Conservation (phyloP, 2,329 filamentous ascomycete genomes). For the Sclerotinia spermophila region DNA sequence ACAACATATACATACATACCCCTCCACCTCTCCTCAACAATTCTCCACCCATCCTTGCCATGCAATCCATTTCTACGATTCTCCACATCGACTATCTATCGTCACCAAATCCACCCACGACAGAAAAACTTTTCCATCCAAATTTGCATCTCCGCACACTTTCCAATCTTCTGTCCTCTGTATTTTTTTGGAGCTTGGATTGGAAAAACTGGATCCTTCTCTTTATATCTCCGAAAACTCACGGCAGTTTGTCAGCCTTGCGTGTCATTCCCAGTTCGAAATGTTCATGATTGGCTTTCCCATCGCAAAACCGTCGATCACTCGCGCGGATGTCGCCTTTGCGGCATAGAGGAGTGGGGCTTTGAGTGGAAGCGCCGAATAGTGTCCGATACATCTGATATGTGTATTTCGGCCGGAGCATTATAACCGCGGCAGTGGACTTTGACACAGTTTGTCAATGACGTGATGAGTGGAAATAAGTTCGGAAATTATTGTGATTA, state of each 20-base stretch:
- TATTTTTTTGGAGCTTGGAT: not conserved
- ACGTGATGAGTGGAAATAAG: not conserved
- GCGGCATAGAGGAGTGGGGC: not conserved
- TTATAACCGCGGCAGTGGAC: not conserved
- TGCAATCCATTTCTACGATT: not conserved
- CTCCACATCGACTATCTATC: not conserved
- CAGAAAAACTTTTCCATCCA: not conserved
- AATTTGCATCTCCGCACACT: not conserved
- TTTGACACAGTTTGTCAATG: not conserved
- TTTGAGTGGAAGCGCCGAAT: not conserved
- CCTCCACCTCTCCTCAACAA: not conserved
- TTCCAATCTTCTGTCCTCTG: not conserved
- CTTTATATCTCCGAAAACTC: not conserved
- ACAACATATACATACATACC: not conserved
- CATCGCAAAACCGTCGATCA: not conserved
- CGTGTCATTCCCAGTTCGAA: not conserved
- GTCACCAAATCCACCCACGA: not conserved
- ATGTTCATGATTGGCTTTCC: not conserved
- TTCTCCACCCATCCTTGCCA: not conserved
- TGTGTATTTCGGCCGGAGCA: not conserved
- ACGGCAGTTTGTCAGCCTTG: not conserved
- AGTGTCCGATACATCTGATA: not conserved
- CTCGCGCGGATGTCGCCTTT: not conserved
- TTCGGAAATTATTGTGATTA: not conserved
- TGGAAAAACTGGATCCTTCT: not conserved